Conservation (phyloP, 306 rosid genomes). For the Senna siamea region DNA sequence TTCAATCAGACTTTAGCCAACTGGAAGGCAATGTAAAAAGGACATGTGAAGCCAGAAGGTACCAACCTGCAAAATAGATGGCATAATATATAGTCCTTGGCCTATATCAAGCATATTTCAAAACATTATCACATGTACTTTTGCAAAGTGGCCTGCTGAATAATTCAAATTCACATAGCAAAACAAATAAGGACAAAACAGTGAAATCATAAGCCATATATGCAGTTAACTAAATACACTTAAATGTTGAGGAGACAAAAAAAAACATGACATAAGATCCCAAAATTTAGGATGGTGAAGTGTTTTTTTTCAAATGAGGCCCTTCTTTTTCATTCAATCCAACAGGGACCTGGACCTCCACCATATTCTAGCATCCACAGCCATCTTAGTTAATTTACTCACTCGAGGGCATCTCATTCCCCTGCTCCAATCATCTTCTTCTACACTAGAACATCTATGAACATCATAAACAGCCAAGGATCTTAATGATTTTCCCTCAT, state of each 20-base stretch:
- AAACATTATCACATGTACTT: background rate
- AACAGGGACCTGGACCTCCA: slow-evolving; percentile 4
- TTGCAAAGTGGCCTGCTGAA: slow-evolving; percentile 12
- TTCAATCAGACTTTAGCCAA: slow-evolving; percentile 40
- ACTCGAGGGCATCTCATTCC: background rate
- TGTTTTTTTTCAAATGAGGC: background rate
- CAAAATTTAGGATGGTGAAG: slow-evolving; percentile 1
- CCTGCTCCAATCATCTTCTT: background rate
- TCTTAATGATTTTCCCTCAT: background rate
- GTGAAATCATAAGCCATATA: slow-evolving; percentile 14
- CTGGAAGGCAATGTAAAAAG: slow-evolving; percentile 37
- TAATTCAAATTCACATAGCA: slow-evolving; percentile 27
- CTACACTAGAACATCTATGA: slow-evolving; percentile 5
- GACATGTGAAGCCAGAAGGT: slow-evolving; percentile 39
- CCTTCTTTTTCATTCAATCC: slow-evolving; percentile 5
- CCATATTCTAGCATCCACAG: slow-evolving; percentile 1
- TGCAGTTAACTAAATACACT: background rate
- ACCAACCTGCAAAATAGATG: slow-evolving; percentile 52
- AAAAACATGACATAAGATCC: background rate
- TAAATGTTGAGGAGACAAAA: slow-evolving; percentile 17
- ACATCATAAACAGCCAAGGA: slow-evolving; percentile 3
- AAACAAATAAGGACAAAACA: background rate
- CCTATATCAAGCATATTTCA: slow-evolving; percentile 25
- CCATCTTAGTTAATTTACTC: slow-evolving; percentile 7
- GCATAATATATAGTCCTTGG: slow-evolving; percentile 15